A percentile compares a stretch with the other conserved stretches of the same genome.
phyloP scores from a whole-genome alignment of 1,139 yeast genomes.

The Debaryomyces subglobosus region DNA sequence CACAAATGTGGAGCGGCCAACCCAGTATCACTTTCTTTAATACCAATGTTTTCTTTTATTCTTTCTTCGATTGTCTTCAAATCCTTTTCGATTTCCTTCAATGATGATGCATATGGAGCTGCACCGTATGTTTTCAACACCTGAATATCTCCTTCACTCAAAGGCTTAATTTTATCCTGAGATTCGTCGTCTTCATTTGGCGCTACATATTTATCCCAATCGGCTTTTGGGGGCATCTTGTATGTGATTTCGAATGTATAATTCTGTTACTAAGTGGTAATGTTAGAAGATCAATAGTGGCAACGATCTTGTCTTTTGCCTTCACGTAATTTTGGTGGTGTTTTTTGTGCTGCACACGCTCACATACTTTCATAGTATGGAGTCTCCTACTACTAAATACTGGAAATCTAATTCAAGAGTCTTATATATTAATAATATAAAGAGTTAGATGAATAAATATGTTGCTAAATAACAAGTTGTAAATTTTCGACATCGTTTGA shows the following conservation, averaged over 20 bases:
- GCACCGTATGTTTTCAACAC: slow-evolving; percentile 96
- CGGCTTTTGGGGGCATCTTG: slow-evolving; percentile 80
- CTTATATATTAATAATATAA: background rate
- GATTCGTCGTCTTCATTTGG: slow-evolving; percentile 69
- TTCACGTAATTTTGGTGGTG: slow-evolving; percentile 4
- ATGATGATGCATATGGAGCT: slow-evolving; percentile 86
- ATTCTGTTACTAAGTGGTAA: background rate
- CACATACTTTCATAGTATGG: background rate
- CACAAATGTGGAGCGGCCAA: slow-evolving; percentile 93
- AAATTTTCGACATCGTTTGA: background rate
- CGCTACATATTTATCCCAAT: slow-evolving; percentile 96
- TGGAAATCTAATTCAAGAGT: background rate
- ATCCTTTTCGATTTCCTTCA: slow-evolving; percentile 84
- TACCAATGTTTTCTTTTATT: slow-evolving; percentile 91
- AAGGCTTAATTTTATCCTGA: slow-evolving; percentile 80
- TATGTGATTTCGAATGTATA: slow-evolving; percentile 2
- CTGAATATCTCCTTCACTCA: slow-evolving; percentile 95
- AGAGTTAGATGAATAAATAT: slow-evolving; percentile 1
- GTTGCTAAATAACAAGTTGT: slow-evolving; percentile 3
- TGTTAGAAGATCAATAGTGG: slow-evolving; percentile 3
- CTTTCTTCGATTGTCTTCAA: slow-evolving; percentile 79
- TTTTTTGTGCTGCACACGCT: slow-evolving; percentile 6
- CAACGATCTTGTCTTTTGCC: slow-evolving; percentile 8
- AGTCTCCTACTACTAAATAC: background rate
- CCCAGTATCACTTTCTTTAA: slow-evolving; percentile 95